phyloP scores from a whole-genome alignment of 768 basidiomycete genomes.

The Phallus indusiatus region DNA sequence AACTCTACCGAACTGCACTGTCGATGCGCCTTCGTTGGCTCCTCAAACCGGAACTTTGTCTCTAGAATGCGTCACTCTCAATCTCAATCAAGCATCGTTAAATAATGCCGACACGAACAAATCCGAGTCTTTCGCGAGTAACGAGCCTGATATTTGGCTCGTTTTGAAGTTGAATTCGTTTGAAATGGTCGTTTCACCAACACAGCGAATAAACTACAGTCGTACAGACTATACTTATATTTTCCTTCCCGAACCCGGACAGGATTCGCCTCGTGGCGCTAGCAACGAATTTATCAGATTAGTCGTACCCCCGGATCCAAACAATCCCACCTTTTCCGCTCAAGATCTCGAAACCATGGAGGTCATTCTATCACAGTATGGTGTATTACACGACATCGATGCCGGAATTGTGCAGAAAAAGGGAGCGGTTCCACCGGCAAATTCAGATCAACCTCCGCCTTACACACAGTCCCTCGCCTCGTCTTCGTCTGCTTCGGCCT shows the following conservation, averaged over 20 bases:
- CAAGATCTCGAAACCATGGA: conserved; percentile 61
- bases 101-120: conserved; percentile 14
- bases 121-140: conserved; percentile 16
- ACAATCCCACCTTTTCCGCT: conserved; percentile 27
- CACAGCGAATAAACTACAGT: conserved; percentile 32
- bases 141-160: conserved; percentile 53
- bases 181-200: conserved; percentile 55
- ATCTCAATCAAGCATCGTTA: conserved; percentile 18
- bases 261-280: too few relatives aligned
- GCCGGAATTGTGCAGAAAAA: conserved; percentile 3
- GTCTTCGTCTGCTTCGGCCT: conserved; percentile 11
- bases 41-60: conserved; percentile 35
- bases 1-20: conserved; percentile 37
- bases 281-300: conserved; percentile 15
- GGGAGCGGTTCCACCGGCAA: conserved; percentile 9
- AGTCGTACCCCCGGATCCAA: conserved; percentile 20
- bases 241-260: conserved; percentile 28
- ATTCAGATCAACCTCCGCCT: conserved; percentile 1
- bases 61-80: conserved; percentile 52
- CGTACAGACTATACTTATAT: conserved; percentile 32
- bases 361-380: conserved; percentile 58
- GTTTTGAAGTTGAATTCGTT: conserved; percentile 46
- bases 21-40: conserved; percentile 21
- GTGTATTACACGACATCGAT: conserved; percentile 19
- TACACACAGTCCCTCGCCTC: conserved; percentile 3